Evolutionary conservation across 2,329 filamentous ascomycete genomes (phyloP).

Genomic region (Ascochyta lentis): DNA sequence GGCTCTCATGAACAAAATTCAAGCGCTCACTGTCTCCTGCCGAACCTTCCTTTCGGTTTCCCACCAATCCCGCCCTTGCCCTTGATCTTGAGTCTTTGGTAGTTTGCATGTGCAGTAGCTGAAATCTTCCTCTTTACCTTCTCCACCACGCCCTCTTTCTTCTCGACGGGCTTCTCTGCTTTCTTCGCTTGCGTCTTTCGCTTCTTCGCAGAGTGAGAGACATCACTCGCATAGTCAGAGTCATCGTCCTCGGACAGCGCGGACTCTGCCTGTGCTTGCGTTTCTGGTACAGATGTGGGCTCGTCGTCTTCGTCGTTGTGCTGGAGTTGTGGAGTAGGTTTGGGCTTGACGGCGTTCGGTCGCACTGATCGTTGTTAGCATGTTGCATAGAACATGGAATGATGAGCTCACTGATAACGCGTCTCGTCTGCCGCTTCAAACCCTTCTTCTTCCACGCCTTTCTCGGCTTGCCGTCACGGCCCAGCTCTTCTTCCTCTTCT

Average conservation of each 20-base stretch:
- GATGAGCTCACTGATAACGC: slow-evolving; percentile 60
- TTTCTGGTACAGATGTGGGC: slow-evolving; percentile 50
- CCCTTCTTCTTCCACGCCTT: slow-evolving; percentile 82
- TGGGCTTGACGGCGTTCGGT: slow-evolving; percentile 49
- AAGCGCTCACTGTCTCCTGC: slow-evolving; percentile 35
- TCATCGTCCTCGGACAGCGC: slow-evolving; percentile 43
- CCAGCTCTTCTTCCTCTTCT: slow-evolving; percentile 51
- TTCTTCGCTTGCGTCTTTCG: slow-evolving; percentile 26
- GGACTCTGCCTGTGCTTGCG: slow-evolving; percentile 43
- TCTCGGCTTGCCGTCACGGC: slow-evolving; percentile 65
- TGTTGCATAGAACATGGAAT: neutral
- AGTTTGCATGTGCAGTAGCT: slow-evolving; percentile 57
- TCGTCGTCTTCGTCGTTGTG: slow-evolving; percentile 42
- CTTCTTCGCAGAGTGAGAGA: slow-evolving; percentile 43
- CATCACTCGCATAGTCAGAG: slow-evolving; percentile 53
- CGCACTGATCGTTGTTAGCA: slow-evolving; percentile 47
- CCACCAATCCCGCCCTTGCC: slow-evolving; percentile 50
- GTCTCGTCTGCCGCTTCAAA: slow-evolving; percentile 77
- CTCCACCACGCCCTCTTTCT: slow-evolving; percentile 42
- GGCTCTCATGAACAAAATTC: neutral
- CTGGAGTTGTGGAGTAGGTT: slow-evolving; percentile 48
- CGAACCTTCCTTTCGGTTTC: slow-evolving; percentile 49
- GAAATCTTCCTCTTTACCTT: slow-evolving; percentile 54
- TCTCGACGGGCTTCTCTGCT: slow-evolving; percentile 19
- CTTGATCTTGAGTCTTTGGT: slow-evolving; percentile 58